Evolutionary conservation across 495 filamentous ascomycete genomes (phyloP).

Genomic region (Penicillium cosmopolitanum): DNA sequence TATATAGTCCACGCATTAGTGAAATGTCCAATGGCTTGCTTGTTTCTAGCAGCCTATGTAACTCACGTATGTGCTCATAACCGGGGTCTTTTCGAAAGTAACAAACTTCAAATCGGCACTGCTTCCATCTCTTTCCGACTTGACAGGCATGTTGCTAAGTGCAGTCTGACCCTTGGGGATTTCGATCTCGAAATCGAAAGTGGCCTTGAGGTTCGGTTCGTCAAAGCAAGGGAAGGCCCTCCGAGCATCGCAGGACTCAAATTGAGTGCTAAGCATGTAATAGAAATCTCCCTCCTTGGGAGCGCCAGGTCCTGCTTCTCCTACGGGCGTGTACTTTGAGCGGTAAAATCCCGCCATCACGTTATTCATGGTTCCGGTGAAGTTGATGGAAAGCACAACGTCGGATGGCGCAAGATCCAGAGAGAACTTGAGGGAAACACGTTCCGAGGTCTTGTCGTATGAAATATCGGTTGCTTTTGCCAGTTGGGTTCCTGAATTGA

Average conservation of each 20-base stretch:
- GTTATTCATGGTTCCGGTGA: constrained; percentile 87
- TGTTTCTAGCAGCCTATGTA: neutral
- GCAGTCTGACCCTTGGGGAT: constrained; percentile 84
- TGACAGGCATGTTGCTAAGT: constrained; percentile 92
- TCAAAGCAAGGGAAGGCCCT: constrained; percentile 97
- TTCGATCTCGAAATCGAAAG: constrained; percentile 91
- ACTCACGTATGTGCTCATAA: constrained; percentile 92
- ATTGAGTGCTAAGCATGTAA: constrained; percentile 96
- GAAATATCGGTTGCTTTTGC: constrained; percentile 66
- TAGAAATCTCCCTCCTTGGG: constrained; percentile 78
- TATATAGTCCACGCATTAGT: constrained; percentile 22
- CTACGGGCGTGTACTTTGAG: constrained; percentile 85
- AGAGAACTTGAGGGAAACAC: constrained; percentile 72
- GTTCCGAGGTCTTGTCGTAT: constrained; percentile 80
- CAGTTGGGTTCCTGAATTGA: constrained; percentile 32
- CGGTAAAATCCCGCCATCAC: constrained; percentile 97
- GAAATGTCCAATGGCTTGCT: no score
- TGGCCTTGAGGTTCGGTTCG: constrained; percentile 94
- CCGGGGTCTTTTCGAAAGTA: constrained; percentile 80
- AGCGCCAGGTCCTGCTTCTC: constrained; percentile 67
- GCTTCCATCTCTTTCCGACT: constrained; percentile 60
- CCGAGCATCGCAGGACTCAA: constrained; percentile 93
- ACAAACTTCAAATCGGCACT: constrained; percentile 73
- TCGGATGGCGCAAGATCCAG: constrained; percentile 64
- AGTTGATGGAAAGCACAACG: constrained; percentile 70